phyloP scores from a whole-genome alignment of 306 rosid genomes.

The Medicago truncatula region MtrunA17r5.0-ANR NC_053045.1:59670001-59670500 shows the following conservation, averaged over 20 bases:
- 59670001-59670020: conserved; percentile 58
- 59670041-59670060: conserved; percentile 79
- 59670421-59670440: conserved; percentile 70
- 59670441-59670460: conserved; percentile 70
- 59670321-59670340: conserved; percentile 51
- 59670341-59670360: conserved; percentile 46
- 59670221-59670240: conserved; percentile 48
- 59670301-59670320: conserved; percentile 51
- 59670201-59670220: conserved; percentile 68
- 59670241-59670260: conserved; percentile 72
- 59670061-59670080: conserved; percentile 58
- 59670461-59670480: conserved; percentile 62
- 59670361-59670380: conserved; percentile 43
- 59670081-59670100: conserved; percentile 57
- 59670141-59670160: conserved; percentile 86
- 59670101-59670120: conserved; percentile 30
- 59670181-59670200: conserved; percentile 69
- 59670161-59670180: conserved; percentile 81
- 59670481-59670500: conserved; percentile 64
- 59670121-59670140: conserved; percentile 61
- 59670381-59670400: conserved; percentile 60
- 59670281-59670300: conserved; percentile 31
- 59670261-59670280: conserved; percentile 67
- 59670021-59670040: conserved; percentile 69
- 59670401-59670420: conserved; percentile 73